Percentiles rank a stretch among this genome's conserved stretches.
Evolutionary conservation across 495 filamentous ascomycete genomes (phyloP).

Genomic region (Neurospora tetraspora): DNA sequence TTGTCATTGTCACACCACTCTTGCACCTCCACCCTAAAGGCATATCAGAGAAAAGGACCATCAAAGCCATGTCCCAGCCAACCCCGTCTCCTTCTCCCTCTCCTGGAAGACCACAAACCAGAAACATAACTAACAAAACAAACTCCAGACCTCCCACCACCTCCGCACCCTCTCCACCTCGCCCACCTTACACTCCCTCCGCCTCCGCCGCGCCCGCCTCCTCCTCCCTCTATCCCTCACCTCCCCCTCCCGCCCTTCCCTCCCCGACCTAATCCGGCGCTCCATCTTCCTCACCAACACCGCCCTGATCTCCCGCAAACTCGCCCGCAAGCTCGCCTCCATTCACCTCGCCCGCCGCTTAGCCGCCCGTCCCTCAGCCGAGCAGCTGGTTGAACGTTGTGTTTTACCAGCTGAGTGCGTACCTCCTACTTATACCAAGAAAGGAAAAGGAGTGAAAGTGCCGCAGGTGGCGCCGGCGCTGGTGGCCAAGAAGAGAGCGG

Average conservation of each 20-base stretch:
- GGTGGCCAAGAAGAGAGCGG: slow-evolving; percentile 33
- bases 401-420: slow-evolving; percentile 39
- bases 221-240: slow-evolving; percentile 37
- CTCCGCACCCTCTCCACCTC: slow-evolving; percentile 43
- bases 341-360: slow-evolving; percentile 37
- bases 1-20: background rate
- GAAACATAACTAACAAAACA: background rate
- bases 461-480: slow-evolving; percentile 16
- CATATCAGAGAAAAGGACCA: background rate
- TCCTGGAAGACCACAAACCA: background rate
- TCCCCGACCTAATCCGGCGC: slow-evolving; percentile 39
- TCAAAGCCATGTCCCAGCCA: background rate
- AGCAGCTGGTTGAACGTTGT: slow-evolving; percentile 32
- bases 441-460: background rate
- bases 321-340: slow-evolving; percentile 41
- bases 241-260: slow-evolving; percentile 42
- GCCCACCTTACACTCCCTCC: slow-evolving; percentile 44
- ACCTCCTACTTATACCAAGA: slow-evolving; percentile 8
- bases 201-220: slow-evolving; percentile 40
- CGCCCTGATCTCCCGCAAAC: slow-evolving; percentile 40
- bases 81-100: background rate
- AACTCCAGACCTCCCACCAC: slow-evolving; percentile 42
- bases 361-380: slow-evolving; percentile 32
- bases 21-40: background rate
- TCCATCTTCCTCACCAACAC: slow-evolving; percentile 51